Conservation (phyloP, 1,284 basidiomycete species). For the Neolentinus lepideus region DNA sequence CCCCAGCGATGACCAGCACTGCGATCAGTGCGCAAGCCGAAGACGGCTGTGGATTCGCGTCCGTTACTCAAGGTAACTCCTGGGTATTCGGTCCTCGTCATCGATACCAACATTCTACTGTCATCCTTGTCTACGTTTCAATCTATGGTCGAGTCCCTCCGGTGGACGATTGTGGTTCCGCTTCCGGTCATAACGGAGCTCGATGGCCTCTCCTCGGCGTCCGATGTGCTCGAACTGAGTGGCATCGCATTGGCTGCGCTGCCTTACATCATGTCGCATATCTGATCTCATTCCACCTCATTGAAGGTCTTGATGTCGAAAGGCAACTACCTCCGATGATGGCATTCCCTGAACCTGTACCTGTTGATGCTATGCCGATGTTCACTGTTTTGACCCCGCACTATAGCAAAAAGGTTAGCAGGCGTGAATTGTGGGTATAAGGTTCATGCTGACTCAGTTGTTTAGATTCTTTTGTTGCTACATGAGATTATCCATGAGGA, state of each 20-base stretch:
- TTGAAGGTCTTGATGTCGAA: slow-evolving; percentile 94
- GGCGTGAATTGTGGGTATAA: neutral
- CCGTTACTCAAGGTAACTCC: slow-evolving; percentile 57
- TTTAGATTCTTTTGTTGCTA: slow-evolving; percentile 82
- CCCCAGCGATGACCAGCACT: slow-evolving; percentile 19
- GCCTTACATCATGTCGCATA: slow-evolving; percentile 66
- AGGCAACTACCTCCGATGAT: slow-evolving; percentile 96
- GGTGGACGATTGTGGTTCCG: slow-evolving; percentile 89
- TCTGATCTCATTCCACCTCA: slow-evolving; percentile 67
- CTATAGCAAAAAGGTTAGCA: slow-evolving; percentile 84
- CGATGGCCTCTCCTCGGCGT: slow-evolving; percentile 65
- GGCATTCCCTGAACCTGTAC: slow-evolving; percentile 83
- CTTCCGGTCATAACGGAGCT: slow-evolving; percentile 95
- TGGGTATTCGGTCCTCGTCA: slow-evolving; percentile 86
- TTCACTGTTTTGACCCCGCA: slow-evolving; percentile 95
- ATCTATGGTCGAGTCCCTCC: slow-evolving; percentile 71
- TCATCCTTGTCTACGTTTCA: slow-evolving; percentile 70
- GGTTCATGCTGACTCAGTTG: slow-evolving; percentile 8
- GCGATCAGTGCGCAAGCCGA: slow-evolving; percentile 16
- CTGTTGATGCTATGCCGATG: slow-evolving; percentile 96
- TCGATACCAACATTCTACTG: slow-evolving; percentile 93
- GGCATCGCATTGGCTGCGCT: slow-evolving; percentile 69
- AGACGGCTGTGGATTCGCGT: slow-evolving; percentile 19
- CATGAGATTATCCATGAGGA: slow-evolving; percentile 96
- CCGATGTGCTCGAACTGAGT: slow-evolving; percentile 60